Evolutionary conservation across 768 basidiomycete species (phyloP), one percentile per base, ranked within the genome.

Genomic region (Termitomyces sp.): DNA sequence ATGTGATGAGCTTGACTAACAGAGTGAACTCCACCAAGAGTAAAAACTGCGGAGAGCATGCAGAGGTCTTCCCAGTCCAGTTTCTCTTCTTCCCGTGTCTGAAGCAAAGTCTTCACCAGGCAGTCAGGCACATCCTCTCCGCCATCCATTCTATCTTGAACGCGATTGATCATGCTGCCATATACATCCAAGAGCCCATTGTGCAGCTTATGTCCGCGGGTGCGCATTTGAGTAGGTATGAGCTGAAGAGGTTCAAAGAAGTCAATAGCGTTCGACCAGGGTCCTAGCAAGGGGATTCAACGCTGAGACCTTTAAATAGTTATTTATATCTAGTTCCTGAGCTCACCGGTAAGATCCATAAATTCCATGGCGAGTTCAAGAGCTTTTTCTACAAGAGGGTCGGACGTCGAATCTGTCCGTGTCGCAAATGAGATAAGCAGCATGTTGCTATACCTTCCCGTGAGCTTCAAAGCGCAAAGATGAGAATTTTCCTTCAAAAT

Each of bases 251-350:
- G 61, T 22, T 72, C 67, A 1, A 80, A 55, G 58, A 79, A 81
- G 63, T 81, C 80, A 39, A 77, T 70, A 5, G 73, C 55, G 55
- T 81, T 81, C 0, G 78, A 76, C 39, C 73, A 67, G 0, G 79
- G 77, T 3, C 78, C 78, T 57, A 36, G 3, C 18, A 27, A 39
- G 33, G 15, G 5, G 71, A 70, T 58, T 65, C 69, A 4, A 33
- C n/a, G 16, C n/a, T 9, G n/a, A 18, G 8, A 47, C 16, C 27
- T 46, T 27, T 24, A 6, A 7, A 46, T 46, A 27, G 16, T 6
- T 16, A 46, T 13, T 7, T 27, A 27, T 27, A 27, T 27, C 27
- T 4, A 56, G 18, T 24, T 20, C 24, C 15, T 16, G 46, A 15
- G 30, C 22, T n/a, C 33, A 64, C 63, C 63, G 8, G 63, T 64